Percentiles rank a stretch among this genome's conserved stretches.
Conservation (phyloP, 192 early-diverging fungal genomes). For the Dispira parvispora region DNA sequence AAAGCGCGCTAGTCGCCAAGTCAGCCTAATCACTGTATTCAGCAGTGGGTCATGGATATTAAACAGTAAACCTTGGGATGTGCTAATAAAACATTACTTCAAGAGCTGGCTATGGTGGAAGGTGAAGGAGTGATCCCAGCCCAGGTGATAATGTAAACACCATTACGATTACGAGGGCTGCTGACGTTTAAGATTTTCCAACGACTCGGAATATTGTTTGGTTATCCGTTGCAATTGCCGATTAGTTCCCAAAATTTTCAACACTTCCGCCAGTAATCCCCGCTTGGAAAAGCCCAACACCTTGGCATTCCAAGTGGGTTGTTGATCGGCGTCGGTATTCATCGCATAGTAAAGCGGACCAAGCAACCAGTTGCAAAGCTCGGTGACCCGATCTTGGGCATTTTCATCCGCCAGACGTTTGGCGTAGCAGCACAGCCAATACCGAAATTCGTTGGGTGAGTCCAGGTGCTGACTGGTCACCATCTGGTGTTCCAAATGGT, state of each 20-base stretch:
- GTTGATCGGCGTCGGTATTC: not conserved
- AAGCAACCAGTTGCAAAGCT: conserved; percentile 5
- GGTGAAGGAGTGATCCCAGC: too few species aligned
- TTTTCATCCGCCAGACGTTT: conserved; percentile 9
- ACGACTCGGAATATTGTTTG: not conserved
- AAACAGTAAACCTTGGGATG: too few species aligned
- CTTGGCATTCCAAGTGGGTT: not conserved
- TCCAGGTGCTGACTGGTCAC: not conserved
- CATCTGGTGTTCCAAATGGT: conserved; percentile 24
- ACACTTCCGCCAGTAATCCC: not conserved
- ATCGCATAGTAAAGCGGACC: not conserved
- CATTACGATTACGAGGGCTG: too few species aligned
- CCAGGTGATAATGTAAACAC: too few species aligned
- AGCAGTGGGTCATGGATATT: too few species aligned
- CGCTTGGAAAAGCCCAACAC: conserved; percentile 5
- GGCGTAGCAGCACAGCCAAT: conserved; percentile 12
- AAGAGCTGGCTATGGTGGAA: too few species aligned
- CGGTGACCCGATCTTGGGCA: not conserved
- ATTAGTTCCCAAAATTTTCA: conserved; percentile 2
- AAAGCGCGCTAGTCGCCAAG: too few species aligned
- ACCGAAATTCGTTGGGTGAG: conserved; percentile 10
- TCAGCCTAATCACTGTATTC: too few species aligned
- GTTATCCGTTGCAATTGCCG: conserved; percentile 7
- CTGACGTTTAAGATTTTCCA: conserved; percentile 2
- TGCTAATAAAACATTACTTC: too few species aligned